A percentile compares a stretch with the other conserved stretches of the same genome.
These are phyloP conservation scores for Podila epigama DNA, from an alignment of 192 early-diverging fungal genomes.

Conservation along the genomic window DNA sequence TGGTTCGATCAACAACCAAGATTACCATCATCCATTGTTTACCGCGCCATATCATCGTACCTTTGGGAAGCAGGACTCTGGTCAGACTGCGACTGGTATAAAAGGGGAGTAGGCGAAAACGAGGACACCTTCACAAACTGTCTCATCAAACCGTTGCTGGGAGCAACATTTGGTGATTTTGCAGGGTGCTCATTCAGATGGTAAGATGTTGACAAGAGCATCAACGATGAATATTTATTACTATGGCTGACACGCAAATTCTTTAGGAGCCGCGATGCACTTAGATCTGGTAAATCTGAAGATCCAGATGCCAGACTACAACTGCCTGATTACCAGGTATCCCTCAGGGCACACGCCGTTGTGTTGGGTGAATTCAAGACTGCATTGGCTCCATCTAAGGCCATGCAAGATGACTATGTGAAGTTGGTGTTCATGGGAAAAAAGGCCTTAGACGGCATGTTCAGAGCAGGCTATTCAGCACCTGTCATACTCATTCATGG, in stretches of 20 bases:
- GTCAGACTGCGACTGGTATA: constrained; percentile 10
- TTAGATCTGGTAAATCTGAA: too few relatives aligned
- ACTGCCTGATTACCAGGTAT: constrained; percentile 1
- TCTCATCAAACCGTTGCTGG: constrained; percentile 8
- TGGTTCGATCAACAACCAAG: constrained; percentile 10
- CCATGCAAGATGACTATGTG: neutral
- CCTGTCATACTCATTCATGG: constrained; percentile 6
- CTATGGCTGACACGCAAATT: too few relatives aligned
- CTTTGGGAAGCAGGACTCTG: constrained; percentile 12
- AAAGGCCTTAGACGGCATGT: neutral
- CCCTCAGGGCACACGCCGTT: neutral
- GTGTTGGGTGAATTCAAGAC: constrained; percentile 7
- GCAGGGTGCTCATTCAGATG: constrained; percentile 15
- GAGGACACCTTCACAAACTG: constrained; percentile 10
- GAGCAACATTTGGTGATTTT: constrained; percentile 9
- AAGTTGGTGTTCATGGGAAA: constrained; percentile 5
- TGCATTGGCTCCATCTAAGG: neutral
- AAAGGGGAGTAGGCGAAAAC: constrained; percentile 1
- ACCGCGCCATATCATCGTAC: neutral
- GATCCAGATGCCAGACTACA: neutral
- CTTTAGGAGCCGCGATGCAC: too few relatives aligned
- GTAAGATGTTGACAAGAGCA: too few relatives aligned
- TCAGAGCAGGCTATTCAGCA: neutral
- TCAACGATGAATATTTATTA: too few relatives aligned
- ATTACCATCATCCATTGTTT: constrained; percentile 3